Conservation (phyloP, 1,284 basidiomycete species). For the Agaricales sp. region DNA sequence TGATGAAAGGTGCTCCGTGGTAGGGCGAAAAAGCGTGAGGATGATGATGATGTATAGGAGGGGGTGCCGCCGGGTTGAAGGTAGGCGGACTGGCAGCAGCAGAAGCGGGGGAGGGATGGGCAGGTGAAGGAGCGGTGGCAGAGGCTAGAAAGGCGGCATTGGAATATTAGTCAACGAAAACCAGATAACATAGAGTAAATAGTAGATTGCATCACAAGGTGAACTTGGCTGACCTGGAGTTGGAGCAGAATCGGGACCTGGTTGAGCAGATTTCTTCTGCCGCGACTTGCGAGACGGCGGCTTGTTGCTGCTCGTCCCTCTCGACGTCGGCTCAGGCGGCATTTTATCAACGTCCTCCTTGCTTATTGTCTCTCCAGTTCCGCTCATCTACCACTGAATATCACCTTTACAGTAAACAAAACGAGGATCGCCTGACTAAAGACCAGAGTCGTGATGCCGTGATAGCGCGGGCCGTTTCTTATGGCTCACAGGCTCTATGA, state of each 20-base stretch:
- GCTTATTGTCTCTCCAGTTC: neutral
- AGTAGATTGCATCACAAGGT: no score
- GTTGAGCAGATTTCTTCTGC: conserved; percentile 33
- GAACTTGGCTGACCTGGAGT: no score
- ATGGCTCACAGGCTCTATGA: no score
- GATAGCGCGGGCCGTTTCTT: no score
- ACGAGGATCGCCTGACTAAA: no score
- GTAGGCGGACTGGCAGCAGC: conserved; percentile 19
- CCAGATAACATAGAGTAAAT: no score
- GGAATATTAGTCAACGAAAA: neutral
- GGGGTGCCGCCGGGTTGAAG: conserved; percentile 16
- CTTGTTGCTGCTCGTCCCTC: conserved; percentile 11
- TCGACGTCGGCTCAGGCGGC: neutral
- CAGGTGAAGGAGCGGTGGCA: conserved; percentile 12
- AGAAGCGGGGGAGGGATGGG: conserved; percentile 15
- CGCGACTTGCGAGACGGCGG: conserved; percentile 33
- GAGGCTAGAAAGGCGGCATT: conserved; percentile 3
- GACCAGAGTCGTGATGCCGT: no score
- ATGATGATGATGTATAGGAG: conserved; percentile 32
- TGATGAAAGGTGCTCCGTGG: conserved; percentile 48
- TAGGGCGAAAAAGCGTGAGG: conserved; percentile 47
- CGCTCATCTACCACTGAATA: no score
- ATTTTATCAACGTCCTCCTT: neutral
- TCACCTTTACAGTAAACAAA: no score
- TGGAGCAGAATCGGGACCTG: no score